Evolutionary conservation across 768 basidiomycete genomes (phyloP), one percentile per base, ranked within the genome.

Genomic region (Suillus luteus): DNA sequence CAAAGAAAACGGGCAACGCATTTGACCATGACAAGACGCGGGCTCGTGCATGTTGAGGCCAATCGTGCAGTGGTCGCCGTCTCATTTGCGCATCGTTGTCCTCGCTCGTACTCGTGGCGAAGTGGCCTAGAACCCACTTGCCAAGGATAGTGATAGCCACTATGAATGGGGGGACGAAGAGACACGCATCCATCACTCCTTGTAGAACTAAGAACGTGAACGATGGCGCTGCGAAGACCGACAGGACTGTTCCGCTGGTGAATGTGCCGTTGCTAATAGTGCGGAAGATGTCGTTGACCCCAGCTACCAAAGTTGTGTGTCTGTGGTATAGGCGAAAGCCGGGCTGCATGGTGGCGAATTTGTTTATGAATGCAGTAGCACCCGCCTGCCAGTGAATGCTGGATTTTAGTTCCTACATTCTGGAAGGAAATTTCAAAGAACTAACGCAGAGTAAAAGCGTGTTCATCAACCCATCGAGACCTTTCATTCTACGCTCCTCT

Each of bases 151-250:
- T 24, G 22, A 37, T 37, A 40, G 10, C 38, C 15, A 57, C 55
- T 24, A 57, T 11, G 22, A 57, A 38, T 10, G 55, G 55, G 38
- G 55, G 37, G 15, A 57, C 38, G 15, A 40, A 40, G 9, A 57
- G 35, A 38, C 55, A 57, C 55, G 55, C 38, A 15, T 57, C 55
- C 9, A 57, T 57, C 55, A 57, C 15, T 10, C 38, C 55, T 40
- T 57, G 55, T 57, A 57, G 38, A 24, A 24, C 38, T 15, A 38
- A 57, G 24, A 27, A 40, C 1, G 38, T 40, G 55, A 57, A 57
- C 5, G 55, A 57, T 27, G 55, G 55, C 9, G 55, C 55, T 40
- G 55, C 38, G 38, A 57, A 57, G 38, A 57, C 55, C 37, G 55
- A 57, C 24, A 57, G 22, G 24, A 57, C 9, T 22, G 55, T 57